Conservation (phyloP, 2,329 filamentous ascomycete species). For the Fusarium nisikadoi region DNA sequence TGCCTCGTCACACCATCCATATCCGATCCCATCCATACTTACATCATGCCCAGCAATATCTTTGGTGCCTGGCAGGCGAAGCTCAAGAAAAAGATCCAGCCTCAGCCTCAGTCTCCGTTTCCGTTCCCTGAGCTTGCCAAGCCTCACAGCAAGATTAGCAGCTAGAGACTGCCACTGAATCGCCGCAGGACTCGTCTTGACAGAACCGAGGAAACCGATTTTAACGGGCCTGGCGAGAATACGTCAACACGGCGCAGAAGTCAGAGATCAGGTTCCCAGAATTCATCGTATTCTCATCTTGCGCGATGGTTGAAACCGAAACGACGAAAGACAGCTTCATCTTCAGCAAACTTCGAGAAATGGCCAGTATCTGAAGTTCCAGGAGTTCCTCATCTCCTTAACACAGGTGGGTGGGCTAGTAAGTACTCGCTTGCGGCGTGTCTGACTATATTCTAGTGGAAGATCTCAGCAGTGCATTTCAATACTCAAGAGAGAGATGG, state of each 20-base stretch:
- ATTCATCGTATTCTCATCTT: conserved; percentile 10
- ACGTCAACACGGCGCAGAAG: not conserved
- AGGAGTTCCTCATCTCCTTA: conserved; percentile 1
- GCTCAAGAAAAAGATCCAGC: not conserved
- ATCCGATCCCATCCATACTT: conserved; percentile 7
- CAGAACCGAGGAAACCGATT: not conserved
- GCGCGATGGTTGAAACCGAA: conserved; percentile 28
- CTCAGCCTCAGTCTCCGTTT: not conserved
- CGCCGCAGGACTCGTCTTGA: conserved; percentile 15
- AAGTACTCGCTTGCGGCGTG: not conserved
- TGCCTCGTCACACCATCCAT: conserved; percentile 12
- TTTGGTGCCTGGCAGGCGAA: conserved; percentile 8
- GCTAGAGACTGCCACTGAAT: conserved; percentile 27
- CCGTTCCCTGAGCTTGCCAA: not conserved
- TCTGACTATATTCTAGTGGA: not conserved
- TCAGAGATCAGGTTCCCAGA: conserved; percentile 16
- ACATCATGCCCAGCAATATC: conserved; percentile 28
- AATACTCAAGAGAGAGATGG: conserved; percentile 44
- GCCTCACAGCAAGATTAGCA: conserved; percentile 2
- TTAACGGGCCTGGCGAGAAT: not conserved
- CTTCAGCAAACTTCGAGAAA: not conserved
- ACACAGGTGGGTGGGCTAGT: not conserved
- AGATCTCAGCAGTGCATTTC: conserved; percentile 45
- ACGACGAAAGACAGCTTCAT: conserved; percentile 19
- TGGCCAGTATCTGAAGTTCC: conserved; percentile 1